Conservation (phyloP, 306 rosid genomes). For the Clitoria ternatea region DNA sequence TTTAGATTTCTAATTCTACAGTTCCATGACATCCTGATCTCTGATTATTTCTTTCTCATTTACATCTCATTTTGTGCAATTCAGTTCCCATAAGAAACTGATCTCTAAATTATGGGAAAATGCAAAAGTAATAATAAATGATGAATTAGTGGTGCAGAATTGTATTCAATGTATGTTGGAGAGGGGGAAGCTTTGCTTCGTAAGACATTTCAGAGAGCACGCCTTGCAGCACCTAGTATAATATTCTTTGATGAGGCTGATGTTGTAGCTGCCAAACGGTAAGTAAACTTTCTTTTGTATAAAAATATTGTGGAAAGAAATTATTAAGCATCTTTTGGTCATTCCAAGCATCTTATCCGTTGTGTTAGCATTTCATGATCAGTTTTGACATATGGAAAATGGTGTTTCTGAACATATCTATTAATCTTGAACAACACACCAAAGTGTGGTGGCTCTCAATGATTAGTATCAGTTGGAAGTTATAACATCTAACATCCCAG, state of each 20-base stretch:
- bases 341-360: not conserved
- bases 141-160: slow-evolving; percentile 79
- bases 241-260: slow-evolving; percentile 93
- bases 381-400: not conserved
- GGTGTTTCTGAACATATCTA: not conserved
- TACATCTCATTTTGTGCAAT: not conserved
- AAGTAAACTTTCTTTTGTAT: slow-evolving; percentile 28
- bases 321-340: not conserved
- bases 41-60: not conserved
- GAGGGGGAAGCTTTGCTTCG: slow-evolving; percentile 92
- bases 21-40: not conserved
- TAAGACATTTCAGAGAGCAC: slow-evolving; percentile 78
- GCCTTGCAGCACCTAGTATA: slow-evolving; percentile 89
- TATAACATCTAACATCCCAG: not conserved
- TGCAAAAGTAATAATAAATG: slow-evolving; percentile 35
- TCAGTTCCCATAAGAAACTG: not conserved
- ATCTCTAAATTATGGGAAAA: slow-evolving; percentile 10
- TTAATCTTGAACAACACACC: not conserved
- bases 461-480: not conserved
- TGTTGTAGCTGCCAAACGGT: slow-evolving; percentile 87
- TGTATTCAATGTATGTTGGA: slow-evolving; percentile 92
- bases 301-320: not conserved
- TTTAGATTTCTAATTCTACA: not conserved
- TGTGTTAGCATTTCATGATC: slow-evolving; percentile 2
- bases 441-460: slow-evolving; percentile 1